Evolutionary conservation across 148 eudicot species (phyloP).

Genomic region (Vaccinium darrowii): DNA sequence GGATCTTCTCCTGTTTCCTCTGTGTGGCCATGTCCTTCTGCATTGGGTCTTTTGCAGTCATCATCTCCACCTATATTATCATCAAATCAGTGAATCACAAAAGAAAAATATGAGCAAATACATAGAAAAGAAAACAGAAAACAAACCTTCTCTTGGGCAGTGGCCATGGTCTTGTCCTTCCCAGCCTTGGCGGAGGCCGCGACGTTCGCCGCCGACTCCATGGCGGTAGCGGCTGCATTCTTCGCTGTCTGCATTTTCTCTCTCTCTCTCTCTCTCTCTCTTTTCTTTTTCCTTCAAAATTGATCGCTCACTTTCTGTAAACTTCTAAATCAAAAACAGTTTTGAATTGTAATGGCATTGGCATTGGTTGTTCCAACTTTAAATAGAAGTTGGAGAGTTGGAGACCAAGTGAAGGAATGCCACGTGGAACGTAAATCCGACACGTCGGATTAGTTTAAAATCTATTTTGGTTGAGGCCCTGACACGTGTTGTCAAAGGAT

Average conservation of each 20-base stretch:
- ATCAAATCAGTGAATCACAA: not conserved
- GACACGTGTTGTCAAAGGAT: not conserved
- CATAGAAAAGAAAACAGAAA: no score
- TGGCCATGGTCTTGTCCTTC: conserved; percentile 61
- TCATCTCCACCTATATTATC: conserved; percentile 34
- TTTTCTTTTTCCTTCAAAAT: not conserved
- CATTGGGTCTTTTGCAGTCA: conserved; percentile 38
- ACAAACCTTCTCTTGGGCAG: conserved; percentile 49
- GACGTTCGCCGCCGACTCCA: conserved; percentile 56
- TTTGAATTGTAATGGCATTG: not conserved
- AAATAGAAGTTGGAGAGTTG: not conserved
- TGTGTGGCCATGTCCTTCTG: conserved; percentile 59
- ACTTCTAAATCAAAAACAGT: not conserved
- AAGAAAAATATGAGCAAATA: not conserved
- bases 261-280: not conserved
- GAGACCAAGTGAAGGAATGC: not conserved
- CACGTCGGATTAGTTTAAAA: not conserved
- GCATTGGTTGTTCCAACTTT: not conserved
- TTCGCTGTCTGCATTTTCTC: conserved; percentile 54
- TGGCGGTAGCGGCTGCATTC: conserved; percentile 52
- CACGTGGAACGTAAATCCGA: not conserved
- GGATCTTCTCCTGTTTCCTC: conserved; percentile 40
- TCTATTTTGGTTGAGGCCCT: not conserved
- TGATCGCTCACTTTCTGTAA: not conserved
- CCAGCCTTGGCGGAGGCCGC: conserved; percentile 66